Evolutionary conservation across 1,284 basidiomycete genomes (phyloP).

Genomic region (Leccinum subspadiceum): DNA sequence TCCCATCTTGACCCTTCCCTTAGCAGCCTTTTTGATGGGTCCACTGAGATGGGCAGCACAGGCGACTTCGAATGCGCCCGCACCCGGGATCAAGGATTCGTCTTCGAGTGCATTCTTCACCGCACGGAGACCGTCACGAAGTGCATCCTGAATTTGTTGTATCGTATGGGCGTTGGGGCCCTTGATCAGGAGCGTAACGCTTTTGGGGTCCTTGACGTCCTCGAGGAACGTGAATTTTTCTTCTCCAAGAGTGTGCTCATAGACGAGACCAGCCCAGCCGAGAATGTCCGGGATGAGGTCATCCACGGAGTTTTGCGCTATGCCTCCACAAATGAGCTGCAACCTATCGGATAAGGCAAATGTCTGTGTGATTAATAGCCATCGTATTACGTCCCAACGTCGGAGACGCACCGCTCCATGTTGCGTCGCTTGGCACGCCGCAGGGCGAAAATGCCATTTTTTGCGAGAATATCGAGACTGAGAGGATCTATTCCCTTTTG

Average conservation of each 20-base stretch:
- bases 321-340: conserved; percentile 92
- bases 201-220: conserved; percentile 95
- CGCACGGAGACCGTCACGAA: conserved; percentile 93
- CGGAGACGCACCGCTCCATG: conserved; percentile 79
- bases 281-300: conserved; percentile 90
- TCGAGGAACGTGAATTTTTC: conserved; percentile 99
- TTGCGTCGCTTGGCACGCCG: conserved; percentile 96
- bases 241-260: conserved; percentile 98
- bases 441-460: conserved; percentile 95
- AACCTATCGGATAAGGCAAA: conserved; percentile 47
- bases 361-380: conserved; percentile 15
- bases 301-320: conserved; percentile 97
- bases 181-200: conserved; percentile 95
- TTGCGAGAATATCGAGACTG: conserved; percentile 93
- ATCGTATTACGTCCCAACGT: conserved; percentile 28
- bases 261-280: conserved; percentile 97
- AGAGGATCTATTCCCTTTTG: conserved; percentile 99
- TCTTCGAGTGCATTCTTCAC: conserved; percentile 99
- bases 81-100: conserved; percentile 85
- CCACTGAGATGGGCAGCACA: conserved; percentile 82
- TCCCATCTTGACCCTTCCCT: conserved; percentile 97
- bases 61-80: conserved; percentile 97
- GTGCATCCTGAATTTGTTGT: conserved; percentile 94
- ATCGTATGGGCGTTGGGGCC: conserved; percentile 98
- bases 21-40: conserved; percentile 82